Base-by-base conservation (phyloP, 164 flowering plant species). In the Stephania yunnanensis region DNA sequence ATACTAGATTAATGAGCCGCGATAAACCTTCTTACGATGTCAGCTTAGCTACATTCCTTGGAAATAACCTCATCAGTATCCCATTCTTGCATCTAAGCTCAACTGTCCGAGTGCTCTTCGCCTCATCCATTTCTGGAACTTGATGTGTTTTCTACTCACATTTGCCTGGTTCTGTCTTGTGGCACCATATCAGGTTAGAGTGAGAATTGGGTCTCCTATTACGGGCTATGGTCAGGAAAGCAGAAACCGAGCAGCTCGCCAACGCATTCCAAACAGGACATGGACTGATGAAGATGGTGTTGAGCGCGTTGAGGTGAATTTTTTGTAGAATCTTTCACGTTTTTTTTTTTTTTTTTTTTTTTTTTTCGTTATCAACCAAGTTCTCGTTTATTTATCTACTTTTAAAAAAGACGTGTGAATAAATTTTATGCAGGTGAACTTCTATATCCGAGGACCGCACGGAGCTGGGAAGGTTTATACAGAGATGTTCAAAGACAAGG, bases 161-260 rank as follows among this genome's bases (percentile, higher is more conserved):
- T 71, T 63, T 7, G 42, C 17, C n/a, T 75, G 76, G 44, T 78
- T 75, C 61, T 17, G 30, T 71, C 50, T 78, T 36, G 68, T 48
- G 25, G 22, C 46, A 46, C 29, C 79, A 19, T 65, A 68, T 73
- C 87, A 95, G 99, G 97, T 95, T 20, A 89, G 86, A 80, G 87
- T 86, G 69, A 89, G 97, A 78, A 89, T 95, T 74, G 99, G 98
- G 72, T 86, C 93, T 71, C 98, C 99, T 15, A 80, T 95, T 72
- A 93, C 90, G 13, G 99, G 99, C 17, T 95, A 93, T 81, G 99
- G 99, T 74, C 93, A 91, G 83, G 99, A 95, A 83, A 92, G 92
- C 76, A 89, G 93, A 78, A 93, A 95, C 75, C 90, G 98, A 36
- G 95, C 95, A 81, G 98, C 96, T 78, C 95, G 97, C 65, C 98